phyloP scores from a whole-genome alignment of 2,329 filamentous ascomycete genomes.

The Didymella exigua region DNA sequence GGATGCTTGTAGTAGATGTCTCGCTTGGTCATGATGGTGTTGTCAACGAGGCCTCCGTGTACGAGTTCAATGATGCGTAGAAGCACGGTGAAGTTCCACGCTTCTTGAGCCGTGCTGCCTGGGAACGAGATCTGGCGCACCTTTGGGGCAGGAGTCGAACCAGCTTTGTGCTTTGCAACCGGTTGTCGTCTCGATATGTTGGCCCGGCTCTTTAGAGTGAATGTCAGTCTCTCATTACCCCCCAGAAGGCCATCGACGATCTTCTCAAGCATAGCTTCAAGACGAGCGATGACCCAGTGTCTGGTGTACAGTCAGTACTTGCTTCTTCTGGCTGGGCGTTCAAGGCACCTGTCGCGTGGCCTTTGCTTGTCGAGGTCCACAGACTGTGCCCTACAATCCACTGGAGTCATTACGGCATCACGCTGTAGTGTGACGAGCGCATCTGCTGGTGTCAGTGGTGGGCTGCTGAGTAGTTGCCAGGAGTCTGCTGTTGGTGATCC shows the following conservation, averaged over 20 bases:
- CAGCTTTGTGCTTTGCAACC: slow-evolving; percentile 1
- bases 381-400: not conserved
- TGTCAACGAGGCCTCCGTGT: slow-evolving; percentile 56
- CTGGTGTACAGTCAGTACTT: slow-evolving; percentile 24
- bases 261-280: slow-evolving; percentile 61
- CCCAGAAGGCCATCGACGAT: slow-evolving; percentile 60
- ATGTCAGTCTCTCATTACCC: slow-evolving; percentile 53
- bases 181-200: slow-evolving; percentile 27
- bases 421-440: not conserved
- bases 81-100: slow-evolving; percentile 63
- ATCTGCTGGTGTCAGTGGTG: slow-evolving; percentile 1
- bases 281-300: slow-evolving; percentile 55
- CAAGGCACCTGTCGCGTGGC: slow-evolving; percentile 23
- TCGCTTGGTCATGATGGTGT: slow-evolving; percentile 61
- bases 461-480: slow-evolving; percentile 16
- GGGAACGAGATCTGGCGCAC: slow-evolving; percentile 55
- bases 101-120: slow-evolving; percentile 60
- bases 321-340: not conserved
- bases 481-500: slow-evolving; percentile 7
- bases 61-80: slow-evolving; percentile 63
- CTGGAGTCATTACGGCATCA: not conserved
- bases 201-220: slow-evolving; percentile 54
- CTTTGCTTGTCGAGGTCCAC: not conserved
- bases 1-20: slow-evolving; percentile 82
- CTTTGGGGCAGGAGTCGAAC: slow-evolving; percentile 22